Conservation (phyloP, 2,329 filamentous ascomycete species). For the Amylocarpus encephaloides region DNA sequence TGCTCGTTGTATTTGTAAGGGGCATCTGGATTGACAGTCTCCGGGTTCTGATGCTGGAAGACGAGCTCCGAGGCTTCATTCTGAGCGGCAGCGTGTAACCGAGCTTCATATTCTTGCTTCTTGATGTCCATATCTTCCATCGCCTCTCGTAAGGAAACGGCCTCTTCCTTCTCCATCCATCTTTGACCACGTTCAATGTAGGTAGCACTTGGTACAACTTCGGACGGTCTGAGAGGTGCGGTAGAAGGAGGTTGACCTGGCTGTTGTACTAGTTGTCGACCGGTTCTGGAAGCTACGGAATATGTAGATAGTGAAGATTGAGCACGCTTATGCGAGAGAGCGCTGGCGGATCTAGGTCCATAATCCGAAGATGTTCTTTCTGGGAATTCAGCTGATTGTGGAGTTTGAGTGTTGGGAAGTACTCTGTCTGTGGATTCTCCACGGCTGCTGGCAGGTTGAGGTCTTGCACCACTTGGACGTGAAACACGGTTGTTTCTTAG, state of each 20-base stretch:
- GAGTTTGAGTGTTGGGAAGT: conserved; percentile 3
- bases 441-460: conserved; percentile 43
- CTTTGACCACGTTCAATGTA: conserved; percentile 69
- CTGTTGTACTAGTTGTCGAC: conserved; percentile 26
- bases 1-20: conserved; percentile 64
- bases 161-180: conserved; percentile 79
- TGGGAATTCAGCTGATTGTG: conserved; percentile 9
- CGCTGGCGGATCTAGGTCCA: conserved; percentile 24
- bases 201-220: conserved; percentile 57
- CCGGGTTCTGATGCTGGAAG: conserved; percentile 64
- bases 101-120: conserved; percentile 49
- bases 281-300: conserved; percentile 26
- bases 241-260: conserved; percentile 3
- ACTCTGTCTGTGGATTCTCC: conserved; percentile 18
- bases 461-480: conserved; percentile 65
- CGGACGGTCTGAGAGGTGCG: conserved; percentile 46
- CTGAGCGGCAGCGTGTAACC: conserved; percentile 63
- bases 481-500: conserved; percentile 62
- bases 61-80: conserved; percentile 75
- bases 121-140: conserved; percentile 66
- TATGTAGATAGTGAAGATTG: conserved; percentile 28
- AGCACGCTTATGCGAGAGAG: conserved; percentile 25
- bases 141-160: conserved; percentile 60
- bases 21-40: conserved; percentile 51
- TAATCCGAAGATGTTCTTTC: conserved; percentile 16